Conservation (phyloP, 2,329 filamentous ascomycete genomes). For the Penicillium brevicompactum region DNA sequence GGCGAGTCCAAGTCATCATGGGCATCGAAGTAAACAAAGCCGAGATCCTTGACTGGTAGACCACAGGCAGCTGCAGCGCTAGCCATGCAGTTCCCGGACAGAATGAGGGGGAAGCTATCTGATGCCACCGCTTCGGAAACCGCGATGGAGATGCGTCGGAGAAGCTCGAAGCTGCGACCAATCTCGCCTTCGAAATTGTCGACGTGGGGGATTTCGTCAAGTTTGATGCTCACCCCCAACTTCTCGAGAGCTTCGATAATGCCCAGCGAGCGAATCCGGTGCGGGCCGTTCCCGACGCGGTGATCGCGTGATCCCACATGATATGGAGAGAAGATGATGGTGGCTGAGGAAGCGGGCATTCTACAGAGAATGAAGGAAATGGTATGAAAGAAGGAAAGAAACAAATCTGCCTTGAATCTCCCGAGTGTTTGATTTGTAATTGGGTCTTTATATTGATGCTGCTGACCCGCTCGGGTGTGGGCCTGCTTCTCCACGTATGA, state of each 20-base stretch:
- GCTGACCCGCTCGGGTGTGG: no score
- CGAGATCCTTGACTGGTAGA: conserved; percentile 26
- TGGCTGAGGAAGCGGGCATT: conserved; percentile 21
- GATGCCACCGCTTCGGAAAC: conserved; percentile 30
- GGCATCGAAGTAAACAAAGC: conserved; percentile 48
- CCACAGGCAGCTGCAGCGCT: conserved; percentile 42
- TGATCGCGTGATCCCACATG: conserved; percentile 42
- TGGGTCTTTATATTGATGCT: no score
- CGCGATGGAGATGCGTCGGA: conserved; percentile 39
- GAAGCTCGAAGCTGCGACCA: conserved; percentile 42
- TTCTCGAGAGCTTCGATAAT: conserved; percentile 30
- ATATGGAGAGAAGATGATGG: conserved; percentile 44
- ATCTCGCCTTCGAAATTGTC: conserved; percentile 46
- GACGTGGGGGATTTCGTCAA: conserved; percentile 32
- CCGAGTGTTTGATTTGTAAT: no score
- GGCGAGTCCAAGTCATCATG: conserved; percentile 47
- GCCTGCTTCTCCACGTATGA: no score
- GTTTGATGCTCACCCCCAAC: conserved; percentile 25
- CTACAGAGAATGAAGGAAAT: neutral
- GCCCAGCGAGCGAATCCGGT: conserved; percentile 33
- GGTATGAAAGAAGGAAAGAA: neutral
- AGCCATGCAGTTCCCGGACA: conserved; percentile 45
- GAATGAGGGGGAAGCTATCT: conserved; percentile 41
- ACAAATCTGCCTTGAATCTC: neutral
- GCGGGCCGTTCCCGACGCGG: conserved; percentile 43